phyloP scores from a whole-genome alignment of 2,329 filamentous ascomycete genomes.

The Coleophoma eucalyptorum region DNA sequence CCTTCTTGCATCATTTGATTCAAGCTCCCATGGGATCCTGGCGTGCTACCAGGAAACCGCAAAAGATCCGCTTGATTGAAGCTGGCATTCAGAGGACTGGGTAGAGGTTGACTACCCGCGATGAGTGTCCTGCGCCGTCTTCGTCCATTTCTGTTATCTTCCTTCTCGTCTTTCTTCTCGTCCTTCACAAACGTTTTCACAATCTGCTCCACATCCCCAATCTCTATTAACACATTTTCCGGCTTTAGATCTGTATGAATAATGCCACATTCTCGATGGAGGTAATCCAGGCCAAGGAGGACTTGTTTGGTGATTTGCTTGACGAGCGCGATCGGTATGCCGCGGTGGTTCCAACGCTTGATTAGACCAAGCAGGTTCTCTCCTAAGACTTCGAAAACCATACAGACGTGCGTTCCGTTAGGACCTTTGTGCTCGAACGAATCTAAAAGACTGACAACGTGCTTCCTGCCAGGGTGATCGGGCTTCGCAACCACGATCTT shows the following conservation, averaged over 20 bases:
- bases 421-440: constrained; percentile 98
- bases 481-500: constrained; percentile 96
- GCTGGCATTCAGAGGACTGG: constrained; percentile 87
- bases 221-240: constrained; percentile 97
- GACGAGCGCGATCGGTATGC: constrained; percentile 92
- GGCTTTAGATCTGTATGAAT: constrained; percentile 98
- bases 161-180: constrained; percentile 69
- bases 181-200: constrained; percentile 94
- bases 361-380: constrained; percentile 94
- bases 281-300: constrained; percentile 88
- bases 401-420: constrained; percentile 94
- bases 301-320: constrained; percentile 99
- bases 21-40: constrained; percentile 69
- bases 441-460: constrained; percentile 93
- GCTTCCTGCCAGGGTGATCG: constrained; percentile 86
- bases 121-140: constrained; percentile 89
- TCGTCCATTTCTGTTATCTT: constrained; percentile 88
- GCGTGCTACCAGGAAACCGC: constrained; percentile 50
- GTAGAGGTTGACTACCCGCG: constrained; percentile 92
- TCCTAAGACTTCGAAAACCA: constrained; percentile 97
- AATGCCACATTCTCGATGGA: constrained; percentile 97
- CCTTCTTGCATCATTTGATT: constrained; percentile 82
- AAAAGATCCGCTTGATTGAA: constrained; percentile 76
- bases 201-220: constrained; percentile 97
- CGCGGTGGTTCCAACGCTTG: constrained; percentile 97